These are phyloP conservation scores for Bondarzewia mesenterica DNA, from an alignment of 1,284 basidiomycete genomes.

Conservation along the genomic window DNA sequence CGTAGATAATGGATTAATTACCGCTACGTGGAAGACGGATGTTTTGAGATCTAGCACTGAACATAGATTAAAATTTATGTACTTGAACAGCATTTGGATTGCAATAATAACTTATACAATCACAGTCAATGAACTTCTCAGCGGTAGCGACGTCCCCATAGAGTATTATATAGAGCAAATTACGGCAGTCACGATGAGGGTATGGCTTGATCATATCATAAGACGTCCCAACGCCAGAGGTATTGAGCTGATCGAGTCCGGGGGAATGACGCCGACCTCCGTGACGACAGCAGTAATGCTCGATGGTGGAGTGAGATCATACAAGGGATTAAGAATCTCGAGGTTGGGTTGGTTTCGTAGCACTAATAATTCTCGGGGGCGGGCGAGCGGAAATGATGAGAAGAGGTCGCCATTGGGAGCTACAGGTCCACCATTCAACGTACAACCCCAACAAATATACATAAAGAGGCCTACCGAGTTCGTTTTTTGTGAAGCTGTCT, in stretches of 20 bases:
- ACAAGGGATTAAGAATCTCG: slow-evolving; percentile 77
- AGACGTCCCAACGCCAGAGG: slow-evolving; percentile 63
- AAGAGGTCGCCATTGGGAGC: slow-evolving; percentile 30
- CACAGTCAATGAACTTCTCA: not conserved
- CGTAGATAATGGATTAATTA: too few species aligned
- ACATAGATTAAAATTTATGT: too few species aligned
- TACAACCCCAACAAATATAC: not conserved
- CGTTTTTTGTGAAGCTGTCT: slow-evolving; percentile 95
- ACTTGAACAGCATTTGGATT: not conserved
- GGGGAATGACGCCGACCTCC: slow-evolving; percentile 88
- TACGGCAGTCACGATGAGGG: not conserved
- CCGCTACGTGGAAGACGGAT: too few species aligned
- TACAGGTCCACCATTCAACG: slow-evolving; percentile 9
- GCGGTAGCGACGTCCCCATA: not conserved
- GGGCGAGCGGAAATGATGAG: slow-evolving; percentile 26
- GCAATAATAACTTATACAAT: not conserved
- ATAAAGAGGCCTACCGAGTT: slow-evolving; percentile 63
- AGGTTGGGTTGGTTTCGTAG: slow-evolving; percentile 38
- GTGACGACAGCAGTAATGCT: slow-evolving; percentile 95
- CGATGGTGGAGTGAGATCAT: slow-evolving; percentile 85
- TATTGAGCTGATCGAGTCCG: slow-evolving; percentile 76
- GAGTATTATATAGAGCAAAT: not conserved
- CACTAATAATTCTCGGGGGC: slow-evolving; percentile 29
- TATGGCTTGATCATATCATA: slow-evolving; percentile 26
- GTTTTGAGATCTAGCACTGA: too few species aligned